These are phyloP conservation scores for Ceriops zippeliana DNA, from an alignment of 345 rosid species.

Conservation along the genomic window DNA sequence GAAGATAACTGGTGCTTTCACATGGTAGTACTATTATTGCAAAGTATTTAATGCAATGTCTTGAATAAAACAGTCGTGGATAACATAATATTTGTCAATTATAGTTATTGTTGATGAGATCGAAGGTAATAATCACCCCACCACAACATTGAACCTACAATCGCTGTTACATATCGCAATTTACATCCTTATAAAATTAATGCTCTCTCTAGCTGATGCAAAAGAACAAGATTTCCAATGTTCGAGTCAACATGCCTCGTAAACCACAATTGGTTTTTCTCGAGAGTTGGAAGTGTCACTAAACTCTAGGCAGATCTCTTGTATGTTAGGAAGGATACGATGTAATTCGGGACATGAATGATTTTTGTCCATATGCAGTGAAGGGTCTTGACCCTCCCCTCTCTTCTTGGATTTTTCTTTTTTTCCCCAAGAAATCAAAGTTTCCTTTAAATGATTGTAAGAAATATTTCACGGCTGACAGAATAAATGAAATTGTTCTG, in stretches of 20 bases:
- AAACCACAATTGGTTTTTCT: conserved; percentile 16
- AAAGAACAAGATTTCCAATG: background rate
- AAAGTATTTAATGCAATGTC: too few relatives aligned
- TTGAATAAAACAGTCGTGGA: too few relatives aligned
- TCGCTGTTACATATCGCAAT: too few relatives aligned
- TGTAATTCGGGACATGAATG: conserved; percentile 3
- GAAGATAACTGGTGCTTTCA: too few relatives aligned
- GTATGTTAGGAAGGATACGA: conserved; percentile 5
- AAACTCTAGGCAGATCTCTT: conserved; percentile 24
- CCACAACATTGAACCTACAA: too few relatives aligned
- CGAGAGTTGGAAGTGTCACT: conserved; percentile 20
- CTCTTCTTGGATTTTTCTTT: too few relatives aligned
- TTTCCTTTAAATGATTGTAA: background rate
- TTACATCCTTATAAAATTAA: too few relatives aligned
- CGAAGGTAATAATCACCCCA: too few relatives aligned
- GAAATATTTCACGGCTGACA: background rate
- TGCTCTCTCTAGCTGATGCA: conserved; percentile 4
- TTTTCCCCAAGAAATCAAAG: too few relatives aligned
- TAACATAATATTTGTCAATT: too few relatives aligned
- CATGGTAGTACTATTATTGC: too few relatives aligned
- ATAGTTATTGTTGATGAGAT: too few relatives aligned
- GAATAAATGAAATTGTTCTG: background rate
- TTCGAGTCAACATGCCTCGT: conserved; percentile 13
- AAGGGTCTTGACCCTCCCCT: background rate
- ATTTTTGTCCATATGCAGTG: background rate